Conservation (phyloP, 179 eudicot genomes). For the Beta lomatogona region DNA sequence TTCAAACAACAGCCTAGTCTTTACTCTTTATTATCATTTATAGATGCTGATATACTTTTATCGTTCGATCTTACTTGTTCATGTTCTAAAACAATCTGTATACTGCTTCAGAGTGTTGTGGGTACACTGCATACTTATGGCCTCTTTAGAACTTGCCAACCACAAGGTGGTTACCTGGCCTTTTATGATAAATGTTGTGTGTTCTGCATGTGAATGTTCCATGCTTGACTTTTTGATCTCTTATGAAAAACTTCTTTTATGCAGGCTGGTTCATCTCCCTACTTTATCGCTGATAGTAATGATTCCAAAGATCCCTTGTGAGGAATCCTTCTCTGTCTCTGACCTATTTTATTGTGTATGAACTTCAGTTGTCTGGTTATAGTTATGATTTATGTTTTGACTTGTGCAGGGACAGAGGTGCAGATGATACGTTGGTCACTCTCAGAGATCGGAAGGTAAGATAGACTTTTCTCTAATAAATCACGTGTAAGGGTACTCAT, state of each 20-base stretch:
- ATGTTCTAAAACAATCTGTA: not conserved
- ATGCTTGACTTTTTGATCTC: not conserved
- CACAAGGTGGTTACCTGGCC: not conserved
- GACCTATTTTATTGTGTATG: not conserved
- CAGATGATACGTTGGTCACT: conserved; percentile 13
- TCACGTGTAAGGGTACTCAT: not conserved
- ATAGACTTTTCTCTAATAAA: not conserved
- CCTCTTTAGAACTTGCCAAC: not conserved
- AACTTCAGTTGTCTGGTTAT: not conserved
- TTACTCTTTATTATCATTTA: too few relatives aligned
- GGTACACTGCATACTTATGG: not conserved
- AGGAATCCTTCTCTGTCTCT: not conserved
- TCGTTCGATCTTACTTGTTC: not conserved
- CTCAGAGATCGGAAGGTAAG: conserved; percentile 15
- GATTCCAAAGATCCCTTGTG: conserved; percentile 1
- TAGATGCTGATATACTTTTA: not conserved
- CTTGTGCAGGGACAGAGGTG: conserved; percentile 4
- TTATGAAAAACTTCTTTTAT: not conserved
- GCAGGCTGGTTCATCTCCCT: not conserved
- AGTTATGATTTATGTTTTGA: not conserved
- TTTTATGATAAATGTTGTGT: not conserved
- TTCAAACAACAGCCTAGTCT: not conserved
- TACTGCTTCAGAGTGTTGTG: not conserved
- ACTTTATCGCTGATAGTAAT: not conserved
- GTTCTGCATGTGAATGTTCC: not conserved